Percentiles rank a stretch among this genome's conserved stretches.
phyloP scores from a whole-genome alignment of 352 stramenopile genomes.

The Discostella stelligera region DNA sequence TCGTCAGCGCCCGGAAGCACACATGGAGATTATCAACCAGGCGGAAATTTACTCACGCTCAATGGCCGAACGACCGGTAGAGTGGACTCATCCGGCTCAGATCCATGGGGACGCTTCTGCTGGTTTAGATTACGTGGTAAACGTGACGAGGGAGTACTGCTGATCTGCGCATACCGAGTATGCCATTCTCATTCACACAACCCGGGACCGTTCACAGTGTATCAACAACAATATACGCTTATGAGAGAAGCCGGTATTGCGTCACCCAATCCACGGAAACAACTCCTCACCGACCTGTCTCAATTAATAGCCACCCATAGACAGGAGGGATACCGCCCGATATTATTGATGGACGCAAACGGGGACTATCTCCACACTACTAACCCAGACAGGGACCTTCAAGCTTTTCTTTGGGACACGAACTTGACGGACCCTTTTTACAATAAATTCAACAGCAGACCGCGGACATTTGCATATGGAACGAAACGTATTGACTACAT shows the following conservation, averaged over 20 bases:
- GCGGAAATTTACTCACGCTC: no score
- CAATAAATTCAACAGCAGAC: background rate
- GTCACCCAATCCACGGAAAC: no score
- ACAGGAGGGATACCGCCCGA: slow-evolving; percentile 1
- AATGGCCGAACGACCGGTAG: no score
- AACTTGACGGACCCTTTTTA: background rate
- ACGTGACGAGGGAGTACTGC: slow-evolving; percentile 7
- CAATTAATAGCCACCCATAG: background rate
- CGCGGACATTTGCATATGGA: slow-evolving; percentile 3
- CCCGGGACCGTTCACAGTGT: slow-evolving; percentile 14
- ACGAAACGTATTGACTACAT: slow-evolving; percentile 6
- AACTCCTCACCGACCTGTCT: background rate
- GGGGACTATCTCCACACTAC: no score
- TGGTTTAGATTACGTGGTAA: slow-evolving; percentile 4
- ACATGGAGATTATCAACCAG: no score
- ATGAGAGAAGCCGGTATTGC: no score
- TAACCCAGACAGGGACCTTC: slow-evolving; percentile 15
- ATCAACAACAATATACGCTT: slow-evolving; percentile 2
- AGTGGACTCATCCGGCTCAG: no score
- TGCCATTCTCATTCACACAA: slow-evolving; percentile 2
- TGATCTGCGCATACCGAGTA: slow-evolving; percentile 23
- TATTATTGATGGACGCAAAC: slow-evolving; percentile 36
- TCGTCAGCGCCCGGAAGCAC: background rate
- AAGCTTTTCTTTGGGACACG: background rate
- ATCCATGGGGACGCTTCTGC: slow-evolving; percentile 11